Conservation (phyloP, 306 rosid genomes). For the Fragaria nilgerrensis region DNA sequence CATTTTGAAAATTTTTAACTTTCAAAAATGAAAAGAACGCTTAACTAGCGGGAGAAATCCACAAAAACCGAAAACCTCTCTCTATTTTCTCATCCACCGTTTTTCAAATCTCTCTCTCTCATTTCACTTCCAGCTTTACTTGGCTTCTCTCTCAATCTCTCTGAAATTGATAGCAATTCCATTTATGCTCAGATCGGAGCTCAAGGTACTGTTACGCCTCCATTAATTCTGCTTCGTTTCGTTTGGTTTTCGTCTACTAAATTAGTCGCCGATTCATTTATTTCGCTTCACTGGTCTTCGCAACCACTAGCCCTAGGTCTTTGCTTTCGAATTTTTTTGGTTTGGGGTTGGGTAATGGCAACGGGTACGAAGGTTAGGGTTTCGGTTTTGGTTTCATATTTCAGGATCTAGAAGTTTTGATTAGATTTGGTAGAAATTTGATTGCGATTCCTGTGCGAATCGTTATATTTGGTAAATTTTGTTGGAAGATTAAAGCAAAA, state of each 20-base stretch:
- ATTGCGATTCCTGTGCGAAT: not conserved
- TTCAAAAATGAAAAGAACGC: not conserved
- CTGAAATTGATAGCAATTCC: not conserved
- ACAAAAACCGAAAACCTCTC: not conserved
- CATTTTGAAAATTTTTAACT: not conserved
- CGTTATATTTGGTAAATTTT: not conserved
- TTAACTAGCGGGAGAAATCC: conserved; percentile 16
- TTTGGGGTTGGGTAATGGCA: not conserved
- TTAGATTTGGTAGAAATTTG: not conserved
- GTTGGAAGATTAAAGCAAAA: not conserved
- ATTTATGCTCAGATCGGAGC: not conserved
- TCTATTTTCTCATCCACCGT: not conserved
- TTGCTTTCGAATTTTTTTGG: not conserved
- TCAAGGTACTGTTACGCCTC: not conserved
- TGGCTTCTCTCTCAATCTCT: not conserved
- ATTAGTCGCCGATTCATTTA: not conserved
- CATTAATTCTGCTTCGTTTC: not conserved
- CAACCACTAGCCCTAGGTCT: not conserved
- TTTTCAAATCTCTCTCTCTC: conserved; percentile 4
- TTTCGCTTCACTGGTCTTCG: not conserved
- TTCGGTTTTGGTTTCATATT: not conserved
- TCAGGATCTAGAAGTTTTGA: not conserved
- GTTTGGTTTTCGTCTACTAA: not conserved
- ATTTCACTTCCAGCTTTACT: not conserved
- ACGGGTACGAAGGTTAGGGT: not conserved